Percentiles rank a stretch among this genome's conserved stretches.
phyloP scores from a whole-genome alignment of 106 monocot species.

The Xerophyta viscosa region DNA sequence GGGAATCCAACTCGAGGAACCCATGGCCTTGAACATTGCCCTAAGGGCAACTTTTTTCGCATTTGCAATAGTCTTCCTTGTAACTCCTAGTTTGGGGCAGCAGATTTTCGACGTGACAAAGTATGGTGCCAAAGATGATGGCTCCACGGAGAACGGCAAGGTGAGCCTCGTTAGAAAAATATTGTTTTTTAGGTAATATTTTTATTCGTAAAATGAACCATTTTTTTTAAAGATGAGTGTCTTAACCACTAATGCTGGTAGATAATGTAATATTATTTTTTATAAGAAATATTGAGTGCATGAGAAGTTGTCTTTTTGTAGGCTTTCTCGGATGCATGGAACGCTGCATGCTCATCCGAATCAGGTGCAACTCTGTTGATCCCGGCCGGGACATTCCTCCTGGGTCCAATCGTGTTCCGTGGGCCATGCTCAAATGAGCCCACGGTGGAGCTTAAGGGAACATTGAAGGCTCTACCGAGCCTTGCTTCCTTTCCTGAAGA shows the following conservation, averaged over 20 bases:
- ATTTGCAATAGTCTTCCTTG: neutral
- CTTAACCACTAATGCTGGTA: too few relatives aligned
- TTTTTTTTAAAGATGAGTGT: too few relatives aligned
- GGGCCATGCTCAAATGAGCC: constrained; percentile 20
- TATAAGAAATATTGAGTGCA: neutral
- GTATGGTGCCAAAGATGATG: constrained; percentile 21
- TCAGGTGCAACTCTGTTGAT: constrained; percentile 4
- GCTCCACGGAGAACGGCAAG: constrained; percentile 18
- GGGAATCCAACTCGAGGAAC: neutral
- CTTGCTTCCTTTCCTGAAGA: neutral
- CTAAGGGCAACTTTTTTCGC: neutral
- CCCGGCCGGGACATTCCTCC: constrained; percentile 19
- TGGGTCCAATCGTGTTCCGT: constrained; percentile 15
- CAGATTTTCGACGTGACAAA: constrained; percentile 22
- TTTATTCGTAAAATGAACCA: too few relatives aligned
- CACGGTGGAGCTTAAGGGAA: constrained; percentile 11
- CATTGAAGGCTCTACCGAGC: constrained; percentile 8
- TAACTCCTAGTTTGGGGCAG: neutral
- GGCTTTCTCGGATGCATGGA: constrained; percentile 33
- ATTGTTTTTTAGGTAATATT: too few relatives aligned
- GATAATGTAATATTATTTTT: too few relatives aligned
- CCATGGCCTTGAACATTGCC: neutral
- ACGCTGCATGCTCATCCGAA: constrained; percentile 2
- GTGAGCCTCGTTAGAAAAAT: too few relatives aligned
- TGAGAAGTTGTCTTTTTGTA: neutral